Base-by-base conservation (phyloP, 2,329 filamentous ascomycete genomes). In the Pseudogymnoascus pannorum region DNA sequence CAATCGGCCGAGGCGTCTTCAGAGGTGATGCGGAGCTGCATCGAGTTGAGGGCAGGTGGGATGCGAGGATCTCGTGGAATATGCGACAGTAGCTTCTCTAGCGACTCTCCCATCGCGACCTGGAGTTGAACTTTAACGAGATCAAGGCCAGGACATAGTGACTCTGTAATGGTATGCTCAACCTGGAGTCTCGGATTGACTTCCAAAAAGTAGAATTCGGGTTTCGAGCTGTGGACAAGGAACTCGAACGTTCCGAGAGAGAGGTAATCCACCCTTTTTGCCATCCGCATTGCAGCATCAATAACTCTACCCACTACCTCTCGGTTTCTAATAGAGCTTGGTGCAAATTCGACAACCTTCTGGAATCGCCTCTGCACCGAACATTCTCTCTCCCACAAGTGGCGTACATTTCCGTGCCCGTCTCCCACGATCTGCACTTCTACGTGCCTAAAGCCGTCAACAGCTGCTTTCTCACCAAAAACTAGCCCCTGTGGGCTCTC, bases 261-360 rank as follows among this genome's bases (percentile, higher is more conserved):
- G 57, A 75, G 74, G 68, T 87, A 87, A 4, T 75, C 71, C 60
- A 84, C 78, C 72, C 79, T 72, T 67, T 79, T 76, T 0, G 81
- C 80, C 16, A 85, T 75, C 11, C 76, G 74, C n/a, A 85, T 75
- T 29, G 84, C 83, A 24, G 81, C 77, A 20, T 71, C 64, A 1
- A 76, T 71, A 12, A 78, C 66, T 1, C 68, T 65, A 1, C 68
- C 65, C 2, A 71, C 67, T 14, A 67, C 59, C 24, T 63, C 72
- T 0, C 83, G 73, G 66, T 83, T 73, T 2, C 84, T 75, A 63
- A 87, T 86, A 0, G 85, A 85, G 63, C 82, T 85, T 0, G 87
- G 87, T 11, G 81, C 87, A 69, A 89, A 87, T 67, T 88, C 86
- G 14, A 89, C 81, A 24, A 89, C 83, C 67, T 89, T 89, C 68